These are phyloP conservation scores for Coemansia guatemalensis DNA, from an alignment of 192 early-diverging fungal genomes.

Conservation along the genomic window DNA sequence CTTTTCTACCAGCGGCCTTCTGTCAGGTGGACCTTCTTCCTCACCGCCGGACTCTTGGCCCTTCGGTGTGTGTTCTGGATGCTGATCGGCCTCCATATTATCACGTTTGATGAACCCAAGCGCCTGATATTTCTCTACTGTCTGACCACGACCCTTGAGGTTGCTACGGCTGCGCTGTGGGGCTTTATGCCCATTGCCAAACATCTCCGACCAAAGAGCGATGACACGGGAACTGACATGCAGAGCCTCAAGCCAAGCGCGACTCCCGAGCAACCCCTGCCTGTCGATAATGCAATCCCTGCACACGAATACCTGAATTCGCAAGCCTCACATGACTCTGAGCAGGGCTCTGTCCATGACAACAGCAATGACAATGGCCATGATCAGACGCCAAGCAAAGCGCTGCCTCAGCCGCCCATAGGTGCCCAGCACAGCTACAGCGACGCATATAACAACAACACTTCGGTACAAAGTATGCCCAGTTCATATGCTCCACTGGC, in stretches of 20 bases:
- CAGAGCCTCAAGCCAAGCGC: constrained; percentile 15
- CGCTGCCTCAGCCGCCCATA: too few relatives aligned
- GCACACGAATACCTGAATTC: not conserved
- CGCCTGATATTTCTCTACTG: constrained; percentile 49
- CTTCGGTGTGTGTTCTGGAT: constrained; percentile 46
- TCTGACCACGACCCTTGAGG: constrained; percentile 30
- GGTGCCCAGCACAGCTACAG: constrained; percentile 10
- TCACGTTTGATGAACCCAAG: constrained; percentile 28
- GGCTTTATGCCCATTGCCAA: constrained; percentile 28
- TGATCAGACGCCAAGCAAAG: not conserved
- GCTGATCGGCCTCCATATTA: constrained; percentile 35
- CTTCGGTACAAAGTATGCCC: not conserved
- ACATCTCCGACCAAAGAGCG: constrained; percentile 15
- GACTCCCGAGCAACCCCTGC: not conserved
- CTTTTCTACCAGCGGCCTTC: constrained; percentile 41
- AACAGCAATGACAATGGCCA: constrained; percentile 2
- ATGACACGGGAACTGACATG: constrained; percentile 1
- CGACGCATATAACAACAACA: not conserved
- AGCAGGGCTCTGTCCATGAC: not conserved
- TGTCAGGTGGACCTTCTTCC: constrained; percentile 38
- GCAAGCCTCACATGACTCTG: not conserved
- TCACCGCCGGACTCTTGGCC: constrained; percentile 18
- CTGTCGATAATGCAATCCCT: not conserved
- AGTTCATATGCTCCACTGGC: constrained; percentile 10
- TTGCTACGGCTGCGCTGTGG: constrained; percentile 22